Evolutionary conservation across 2,329 filamentous ascomycete species (phyloP), one percentile per base, ranked within the genome.

Genomic region (Ascochyta lentis): DNA sequence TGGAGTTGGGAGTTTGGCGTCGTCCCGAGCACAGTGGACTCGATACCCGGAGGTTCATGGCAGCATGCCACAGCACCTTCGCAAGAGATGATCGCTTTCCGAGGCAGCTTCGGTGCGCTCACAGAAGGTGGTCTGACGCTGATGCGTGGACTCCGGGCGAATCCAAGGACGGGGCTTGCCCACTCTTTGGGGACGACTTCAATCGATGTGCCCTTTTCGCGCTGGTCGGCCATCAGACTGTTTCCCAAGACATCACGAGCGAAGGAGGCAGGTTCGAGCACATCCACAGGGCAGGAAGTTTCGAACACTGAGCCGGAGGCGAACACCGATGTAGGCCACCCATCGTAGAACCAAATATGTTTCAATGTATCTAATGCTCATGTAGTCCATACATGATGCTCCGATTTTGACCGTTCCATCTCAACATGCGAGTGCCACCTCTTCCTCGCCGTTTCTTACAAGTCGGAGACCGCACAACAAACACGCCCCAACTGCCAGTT

Each of bases 81-180:
- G 15, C 56, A 60, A 13, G 54, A 63, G 3, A 47, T 66, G 40
- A 66, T 59, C 33, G 60, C 67, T 1, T 66, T 66, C 44, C 50
- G 59, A 55, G 52, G 74, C 24, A 79, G 82, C 53, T 91, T 91
- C 67, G 88, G 88, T 22, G 86, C 83, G 9, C 75, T 89, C 16
- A 87, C 88, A 0, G 82, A 84, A 46, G 76, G 81, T 15, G 88
- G 87, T 2, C 57, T 76, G 51, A 68, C 60, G 8, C 46, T 76
- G 22, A 67, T 59, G 50, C 60, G 57, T 26, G 48, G 44, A 31
- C 8, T 49, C 33, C 9, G 37, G 23, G 9, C 33, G 34, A 31
- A 43, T 29, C 33, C 6, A 2, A 39, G 22, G 41, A 49, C 16
- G 29, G 49, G 34, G 13, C 15, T 15, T 19, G 24, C 49, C 54